Base-by-base conservation (phyloP, 2,329 filamentous ascomycete genomes). In the Beauveria sp. region DNA sequence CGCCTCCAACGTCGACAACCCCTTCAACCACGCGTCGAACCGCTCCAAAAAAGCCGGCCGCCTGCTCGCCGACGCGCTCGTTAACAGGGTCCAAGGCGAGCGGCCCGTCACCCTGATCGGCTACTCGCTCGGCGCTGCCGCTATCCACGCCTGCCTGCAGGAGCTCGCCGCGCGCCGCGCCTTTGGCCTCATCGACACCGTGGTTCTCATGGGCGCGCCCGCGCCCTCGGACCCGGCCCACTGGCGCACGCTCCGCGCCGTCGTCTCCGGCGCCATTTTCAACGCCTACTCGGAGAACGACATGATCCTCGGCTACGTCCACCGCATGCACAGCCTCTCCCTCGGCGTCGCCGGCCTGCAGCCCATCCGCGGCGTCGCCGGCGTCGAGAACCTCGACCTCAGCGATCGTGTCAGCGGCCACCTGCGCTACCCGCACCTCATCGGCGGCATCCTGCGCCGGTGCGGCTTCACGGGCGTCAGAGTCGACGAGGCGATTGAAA, bases 241-340 rank as follows among this genome's bases (percentile, higher is more conserved):
- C 66, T 97, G 92, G 92, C 82, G 87, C 50, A 79, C 84, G 43
- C 84, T 96, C 66, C 84, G 91, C 34, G 85, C 84, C 50, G 90
- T 93, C 0, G 91, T 96, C 0, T 84, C 87, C 2, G 92, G 92
- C 2, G 84, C 89, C 61, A 80, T 96, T 8, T 88, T 96, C 67
- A 97, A 97, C 67, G 91, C 93, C 9, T 96, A 88, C 74, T 93
- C 90, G 2, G 85, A 88, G 57, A 92, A 94, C 63, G 92, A 97
- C 73, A 90, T 91, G 68, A 86, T 97, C 37, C 84, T 97, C 1
- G 92, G 86, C 1, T 93, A 96, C 70, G 78, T 96, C 20, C 96
- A 97, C 72, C 86, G 92, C 50, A 88, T 91, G 2, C 91, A 89
- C 46, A 92, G 87, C 62, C 83, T 96, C 30, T 88, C 94, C 65